Conservation (phyloP, 2,329 filamentous ascomycete genomes). For the Ophiostoma fasciatum region DNA sequence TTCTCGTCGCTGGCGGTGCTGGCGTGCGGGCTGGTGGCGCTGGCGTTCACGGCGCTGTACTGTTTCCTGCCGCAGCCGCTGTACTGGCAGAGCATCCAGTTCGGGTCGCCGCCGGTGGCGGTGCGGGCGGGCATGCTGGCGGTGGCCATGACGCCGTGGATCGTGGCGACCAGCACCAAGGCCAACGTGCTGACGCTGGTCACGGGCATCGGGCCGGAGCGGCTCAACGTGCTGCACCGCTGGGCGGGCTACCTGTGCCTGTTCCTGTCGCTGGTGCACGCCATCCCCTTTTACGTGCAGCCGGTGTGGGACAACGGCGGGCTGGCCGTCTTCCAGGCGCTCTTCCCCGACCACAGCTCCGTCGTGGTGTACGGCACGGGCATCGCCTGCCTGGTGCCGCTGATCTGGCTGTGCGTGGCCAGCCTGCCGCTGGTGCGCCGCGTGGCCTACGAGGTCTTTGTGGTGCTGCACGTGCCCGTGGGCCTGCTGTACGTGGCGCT, state of each 20-base stretch:
- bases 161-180: slow-evolving; percentile 79
- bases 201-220: slow-evolving; percentile 82
- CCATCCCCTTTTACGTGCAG: slow-evolving; percentile 77
- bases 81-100: slow-evolving; percentile 77
- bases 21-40: slow-evolving; percentile 48
- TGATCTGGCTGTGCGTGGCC: slow-evolving; percentile 70
- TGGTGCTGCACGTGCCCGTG: slow-evolving; percentile 67
- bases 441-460: slow-evolving; percentile 73
- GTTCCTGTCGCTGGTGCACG: slow-evolving; percentile 70
- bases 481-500: slow-evolving; percentile 68
- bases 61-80: slow-evolving; percentile 77
- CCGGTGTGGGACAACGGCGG: slow-evolving; percentile 73
- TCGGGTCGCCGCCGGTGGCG: slow-evolving; percentile 76
- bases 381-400: slow-evolving; percentile 63
- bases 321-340: slow-evolving; percentile 50
- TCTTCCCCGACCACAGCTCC: slow-evolving; percentile 50
- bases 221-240: slow-evolving; percentile 82
- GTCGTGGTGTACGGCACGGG: slow-evolving; percentile 70
- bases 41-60: slow-evolving; percentile 64
- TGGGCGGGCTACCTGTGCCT: slow-evolving; percentile 83
- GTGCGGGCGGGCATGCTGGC: slow-evolving; percentile 84
- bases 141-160: slow-evolving; percentile 85
- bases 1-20: slow-evolving; percentile 70
- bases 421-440: slow-evolving; percentile 68
- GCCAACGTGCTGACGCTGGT: slow-evolving; percentile 71